Conservation (phyloP, 352 stramenopile genomes). For the Globisporangium abappressorium region DNA sequence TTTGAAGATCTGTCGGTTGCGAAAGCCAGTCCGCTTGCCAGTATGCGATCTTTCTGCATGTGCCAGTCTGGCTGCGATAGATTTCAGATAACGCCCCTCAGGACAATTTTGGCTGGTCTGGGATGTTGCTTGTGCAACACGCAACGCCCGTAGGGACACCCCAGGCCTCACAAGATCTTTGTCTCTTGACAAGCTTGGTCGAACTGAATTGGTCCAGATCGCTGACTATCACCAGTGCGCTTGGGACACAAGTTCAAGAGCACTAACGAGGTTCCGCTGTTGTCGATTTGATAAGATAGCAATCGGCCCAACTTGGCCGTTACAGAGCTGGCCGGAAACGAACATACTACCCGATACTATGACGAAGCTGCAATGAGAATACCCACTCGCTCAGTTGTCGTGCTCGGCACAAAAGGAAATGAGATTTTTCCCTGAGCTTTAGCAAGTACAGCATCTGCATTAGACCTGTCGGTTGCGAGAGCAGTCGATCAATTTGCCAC, state of each 20-base stretch:
- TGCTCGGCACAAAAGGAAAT: not conserved
- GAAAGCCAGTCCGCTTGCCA: not conserved
- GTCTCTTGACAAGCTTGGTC: not conserved
- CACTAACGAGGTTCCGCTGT: no score
- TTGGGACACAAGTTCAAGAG: no score
- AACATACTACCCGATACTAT: no score
- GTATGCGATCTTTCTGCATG: not conserved
- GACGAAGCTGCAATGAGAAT: no score
- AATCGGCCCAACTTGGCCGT: no score
- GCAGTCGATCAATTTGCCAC: not conserved
- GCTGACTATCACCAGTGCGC: not conserved
- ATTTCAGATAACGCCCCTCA: not conserved
- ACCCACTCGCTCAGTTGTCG: not conserved
- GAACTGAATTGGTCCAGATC: not conserved
- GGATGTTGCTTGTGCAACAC: not conserved
- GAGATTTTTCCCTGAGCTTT: not conserved
- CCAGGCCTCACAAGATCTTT: not conserved
- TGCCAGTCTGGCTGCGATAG: not conserved
- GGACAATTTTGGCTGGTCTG: not conserved
- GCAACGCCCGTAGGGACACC: not conserved
- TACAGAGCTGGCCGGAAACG: no score
- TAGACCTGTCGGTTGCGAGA: not conserved
- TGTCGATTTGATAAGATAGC: no score
- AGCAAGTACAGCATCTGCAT: not conserved
- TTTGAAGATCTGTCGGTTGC: conserved; percentile 3